Evolutionary conservation across 176 grass and related monocot species (phyloP).

Genomic region (Carex scoparia): DNA sequence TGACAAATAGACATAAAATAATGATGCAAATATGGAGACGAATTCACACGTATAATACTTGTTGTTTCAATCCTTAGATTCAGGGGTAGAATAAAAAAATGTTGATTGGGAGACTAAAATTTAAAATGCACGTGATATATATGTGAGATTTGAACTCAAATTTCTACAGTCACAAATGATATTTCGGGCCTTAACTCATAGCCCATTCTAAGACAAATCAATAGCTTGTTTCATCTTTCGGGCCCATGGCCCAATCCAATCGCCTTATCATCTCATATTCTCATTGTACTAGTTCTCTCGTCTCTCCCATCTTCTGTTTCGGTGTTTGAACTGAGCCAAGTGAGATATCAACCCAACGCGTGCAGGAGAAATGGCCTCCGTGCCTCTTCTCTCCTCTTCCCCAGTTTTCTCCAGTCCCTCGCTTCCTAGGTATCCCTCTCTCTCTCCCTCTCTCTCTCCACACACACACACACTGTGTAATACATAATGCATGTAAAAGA

Average conservation of each 20-base stretch:
- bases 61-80: too few relatives aligned
- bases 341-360: slow-evolving; percentile 6
- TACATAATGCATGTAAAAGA: background rate
- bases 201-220: background rate
- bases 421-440: slow-evolving; percentile 7
- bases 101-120: too few relatives aligned
- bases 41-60: too few relatives aligned
- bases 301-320: background rate
- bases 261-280: background rate
- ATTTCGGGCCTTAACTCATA: too few relatives aligned
- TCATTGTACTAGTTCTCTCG: background rate
- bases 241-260: background rate
- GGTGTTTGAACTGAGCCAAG: background rate
- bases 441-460: background rate
- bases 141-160: too few relatives aligned
- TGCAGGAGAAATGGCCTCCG: slow-evolving; percentile 10
- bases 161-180: too few relatives aligned
- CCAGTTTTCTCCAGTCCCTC: slow-evolving; percentile 12
- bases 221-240: background rate
- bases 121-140: too few relatives aligned
- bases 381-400: slow-evolving; percentile 39
- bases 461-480: too few relatives aligned
- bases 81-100: too few relatives aligned
- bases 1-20: too few relatives aligned
- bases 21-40: too few relatives aligned